Conservation (phyloP, 176 grass and related monocot species). For the Bromus sterilis region DNA sequence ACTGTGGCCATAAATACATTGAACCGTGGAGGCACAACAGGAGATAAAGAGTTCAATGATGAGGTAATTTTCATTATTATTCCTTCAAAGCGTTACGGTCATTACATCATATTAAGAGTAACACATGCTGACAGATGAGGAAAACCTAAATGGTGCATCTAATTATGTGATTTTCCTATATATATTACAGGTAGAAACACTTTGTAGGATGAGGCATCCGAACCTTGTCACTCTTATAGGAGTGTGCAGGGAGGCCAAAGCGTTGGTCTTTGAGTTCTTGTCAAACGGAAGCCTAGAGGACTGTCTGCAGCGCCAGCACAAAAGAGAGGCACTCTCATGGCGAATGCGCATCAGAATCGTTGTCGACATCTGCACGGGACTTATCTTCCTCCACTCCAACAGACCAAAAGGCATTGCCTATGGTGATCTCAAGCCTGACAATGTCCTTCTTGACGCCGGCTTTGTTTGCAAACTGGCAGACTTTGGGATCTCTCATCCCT, state of each 20-base stretch:
- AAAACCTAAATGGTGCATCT: not conserved
- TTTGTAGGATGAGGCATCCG: slow-evolving; percentile 55
- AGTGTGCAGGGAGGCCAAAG: slow-evolving; percentile 46
- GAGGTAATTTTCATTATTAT: slow-evolving; percentile 50
- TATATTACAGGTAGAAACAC: slow-evolving; percentile 43
- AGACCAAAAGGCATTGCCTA: slow-evolving; percentile 40
- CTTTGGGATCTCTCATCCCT: slow-evolving; percentile 52
- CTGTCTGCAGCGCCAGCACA: slow-evolving; percentile 14
- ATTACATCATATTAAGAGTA: no score
- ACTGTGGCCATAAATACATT: slow-evolving; percentile 64
- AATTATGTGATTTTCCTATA: slow-evolving; percentile 19
- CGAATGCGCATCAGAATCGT: slow-evolving; percentile 38
- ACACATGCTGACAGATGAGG: no score
- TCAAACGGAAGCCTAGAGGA: slow-evolving; percentile 55
- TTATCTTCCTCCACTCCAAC: slow-evolving; percentile 61
- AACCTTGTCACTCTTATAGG: slow-evolving; percentile 61
- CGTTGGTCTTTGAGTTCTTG: slow-evolving; percentile 49
- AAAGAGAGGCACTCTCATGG: slow-evolving; percentile 32
- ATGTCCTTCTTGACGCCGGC: slow-evolving; percentile 42
- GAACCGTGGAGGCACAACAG: slow-evolving; percentile 27
- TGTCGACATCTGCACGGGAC: slow-evolving; percentile 46
- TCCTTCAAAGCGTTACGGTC: no score
- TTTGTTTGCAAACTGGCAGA: slow-evolving; percentile 50
- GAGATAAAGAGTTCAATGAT: slow-evolving; percentile 44
- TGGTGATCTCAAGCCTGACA: slow-evolving; percentile 70